A percentile compares a stretch with the other conserved stretches of the same genome.
These are phyloP conservation scores for Microdochium trichocladiopsis DNA, from an alignment of 2,329 filamentous ascomycete species.

Conservation along the genomic window DNA sequence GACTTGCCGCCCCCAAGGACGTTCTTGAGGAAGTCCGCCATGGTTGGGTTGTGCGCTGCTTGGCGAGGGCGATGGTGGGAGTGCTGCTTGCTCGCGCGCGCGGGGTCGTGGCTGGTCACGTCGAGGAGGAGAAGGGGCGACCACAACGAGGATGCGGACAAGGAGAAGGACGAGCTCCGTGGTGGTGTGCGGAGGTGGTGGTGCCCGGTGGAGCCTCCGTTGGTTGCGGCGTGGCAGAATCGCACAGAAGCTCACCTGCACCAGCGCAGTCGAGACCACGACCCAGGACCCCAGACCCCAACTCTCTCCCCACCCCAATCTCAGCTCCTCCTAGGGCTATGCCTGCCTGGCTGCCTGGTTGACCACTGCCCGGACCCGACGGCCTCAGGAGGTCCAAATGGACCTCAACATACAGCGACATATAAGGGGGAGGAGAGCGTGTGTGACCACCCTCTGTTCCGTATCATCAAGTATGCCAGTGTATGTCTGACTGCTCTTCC, in stretches of 20 bases:
- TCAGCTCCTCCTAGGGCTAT: neutral
- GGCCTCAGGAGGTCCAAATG: neutral
- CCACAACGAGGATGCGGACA: neutral
- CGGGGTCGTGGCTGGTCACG: slow-evolving; percentile 10
- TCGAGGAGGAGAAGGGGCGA: slow-evolving; percentile 3
- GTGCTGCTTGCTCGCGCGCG: slow-evolving; percentile 6
- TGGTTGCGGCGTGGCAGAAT: neutral
- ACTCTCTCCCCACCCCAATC: neutral
- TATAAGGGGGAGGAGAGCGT: too few relatives aligned
- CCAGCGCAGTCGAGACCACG: neutral
- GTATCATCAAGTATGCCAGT: too few relatives aligned
- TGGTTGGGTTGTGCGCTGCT: slow-evolving; percentile 20
- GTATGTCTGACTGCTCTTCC: too few relatives aligned
- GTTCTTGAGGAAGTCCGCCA: slow-evolving; percentile 58
- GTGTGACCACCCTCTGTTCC: too few relatives aligned
- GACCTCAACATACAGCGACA: too few relatives aligned
- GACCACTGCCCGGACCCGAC: neutral
- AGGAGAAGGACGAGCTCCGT: slow-evolving; percentile 1
- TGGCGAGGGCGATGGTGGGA: neutral
- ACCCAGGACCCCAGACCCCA: neutral
- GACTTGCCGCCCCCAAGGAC: slow-evolving; percentile 64
- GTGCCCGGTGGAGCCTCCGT: neutral
- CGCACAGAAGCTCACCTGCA: neutral
- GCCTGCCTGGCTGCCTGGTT: too few relatives aligned
- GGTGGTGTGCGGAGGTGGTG: neutral